A percentile compares a stretch with the other conserved stretches of the same genome.
Conservation (phyloP, 164 flowering plant species). For the Vitis cinerea region DNA sequence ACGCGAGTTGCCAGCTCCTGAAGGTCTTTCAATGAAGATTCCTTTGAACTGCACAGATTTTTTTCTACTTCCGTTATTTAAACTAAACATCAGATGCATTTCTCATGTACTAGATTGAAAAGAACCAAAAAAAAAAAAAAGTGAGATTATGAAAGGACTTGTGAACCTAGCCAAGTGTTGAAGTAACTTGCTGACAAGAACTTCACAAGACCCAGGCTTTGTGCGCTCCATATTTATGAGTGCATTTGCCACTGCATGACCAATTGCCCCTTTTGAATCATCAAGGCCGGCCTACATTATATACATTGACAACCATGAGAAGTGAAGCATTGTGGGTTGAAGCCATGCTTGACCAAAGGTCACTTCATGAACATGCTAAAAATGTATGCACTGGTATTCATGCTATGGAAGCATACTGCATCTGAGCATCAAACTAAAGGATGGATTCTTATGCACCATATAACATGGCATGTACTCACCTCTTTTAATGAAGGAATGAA, state of each 20-base stretch:
- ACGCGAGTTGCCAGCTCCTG: slow-evolving; percentile 64
- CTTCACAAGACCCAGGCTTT: slow-evolving; percentile 80
- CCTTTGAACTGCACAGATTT: slow-evolving; percentile 63
- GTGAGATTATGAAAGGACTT: slow-evolving; percentile 5
- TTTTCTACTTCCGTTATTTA: slow-evolving; percentile 1
- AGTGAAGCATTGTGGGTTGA: not conserved
- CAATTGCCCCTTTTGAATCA: slow-evolving; percentile 59
- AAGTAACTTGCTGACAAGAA: slow-evolving; percentile 64
- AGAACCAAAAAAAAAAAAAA: not conserved
- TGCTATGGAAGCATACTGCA: not conserved
- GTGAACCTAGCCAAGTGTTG: slow-evolving; percentile 75
- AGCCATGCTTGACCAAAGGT: not conserved
- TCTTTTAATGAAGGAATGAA: slow-evolving; percentile 87
- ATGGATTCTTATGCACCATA: not conserved
- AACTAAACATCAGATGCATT: slow-evolving; percentile 1
- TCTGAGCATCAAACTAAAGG: slow-evolving; percentile 3
- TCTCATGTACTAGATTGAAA: not conserved
- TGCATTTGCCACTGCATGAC: slow-evolving; percentile 49
- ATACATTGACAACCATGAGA: not conserved
- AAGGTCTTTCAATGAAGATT: slow-evolving; percentile 69
- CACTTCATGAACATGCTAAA: not conserved
- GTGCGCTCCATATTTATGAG: slow-evolving; percentile 67
- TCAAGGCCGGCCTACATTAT: slow-evolving; percentile 57
- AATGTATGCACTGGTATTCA: not conserved
- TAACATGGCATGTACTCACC: slow-evolving; percentile 39